Conservation (phyloP, 2,329 filamentous ascomycete genomes). For the Sporothrix brunneoviolacea region DNA sequence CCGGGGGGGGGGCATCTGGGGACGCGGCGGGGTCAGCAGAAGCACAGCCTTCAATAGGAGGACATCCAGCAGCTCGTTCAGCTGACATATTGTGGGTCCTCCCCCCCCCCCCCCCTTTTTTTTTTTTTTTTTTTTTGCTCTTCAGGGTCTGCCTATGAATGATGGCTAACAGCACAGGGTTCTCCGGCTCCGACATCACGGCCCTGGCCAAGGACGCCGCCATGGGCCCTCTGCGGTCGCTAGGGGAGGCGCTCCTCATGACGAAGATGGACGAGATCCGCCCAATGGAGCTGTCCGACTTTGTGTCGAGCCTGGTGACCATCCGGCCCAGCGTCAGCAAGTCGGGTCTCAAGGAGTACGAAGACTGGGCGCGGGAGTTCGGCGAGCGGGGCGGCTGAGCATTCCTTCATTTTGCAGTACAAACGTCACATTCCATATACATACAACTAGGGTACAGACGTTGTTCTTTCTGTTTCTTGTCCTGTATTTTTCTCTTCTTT, state of each 20-base stretch:
- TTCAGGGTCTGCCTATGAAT: slow-evolving; percentile 2
- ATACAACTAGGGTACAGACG: not conserved
- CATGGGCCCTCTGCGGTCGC: slow-evolving; percentile 86
- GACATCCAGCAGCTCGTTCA: no score
- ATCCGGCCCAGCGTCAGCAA: slow-evolving; percentile 88
- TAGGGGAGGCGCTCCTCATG: slow-evolving; percentile 81
- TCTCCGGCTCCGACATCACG: slow-evolving; percentile 94
- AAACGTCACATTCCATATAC: not conserved
- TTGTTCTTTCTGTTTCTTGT: not conserved
- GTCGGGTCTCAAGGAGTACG: slow-evolving; percentile 77
- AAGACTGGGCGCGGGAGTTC: slow-evolving; percentile 90
- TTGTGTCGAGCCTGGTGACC: slow-evolving; percentile 71
- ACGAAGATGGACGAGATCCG: slow-evolving; percentile 94
- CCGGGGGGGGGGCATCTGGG: no score
- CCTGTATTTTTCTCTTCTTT: not conserved
- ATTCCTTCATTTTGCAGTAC: not conserved
- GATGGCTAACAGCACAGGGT: slow-evolving; percentile 51
- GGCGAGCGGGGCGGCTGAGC: slow-evolving; percentile 77
- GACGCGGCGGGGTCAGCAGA: no score
- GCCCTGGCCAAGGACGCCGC: slow-evolving; percentile 95
- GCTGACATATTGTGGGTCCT: no score
- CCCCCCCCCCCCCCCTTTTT: no score
- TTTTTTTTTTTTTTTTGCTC: not conserved
- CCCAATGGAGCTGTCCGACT: slow-evolving; percentile 76
- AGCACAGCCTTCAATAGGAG: no score